Conservation (phyloP, 2,329 filamentous ascomycete genomes). For the Lachnum nothofagi region DNA sequence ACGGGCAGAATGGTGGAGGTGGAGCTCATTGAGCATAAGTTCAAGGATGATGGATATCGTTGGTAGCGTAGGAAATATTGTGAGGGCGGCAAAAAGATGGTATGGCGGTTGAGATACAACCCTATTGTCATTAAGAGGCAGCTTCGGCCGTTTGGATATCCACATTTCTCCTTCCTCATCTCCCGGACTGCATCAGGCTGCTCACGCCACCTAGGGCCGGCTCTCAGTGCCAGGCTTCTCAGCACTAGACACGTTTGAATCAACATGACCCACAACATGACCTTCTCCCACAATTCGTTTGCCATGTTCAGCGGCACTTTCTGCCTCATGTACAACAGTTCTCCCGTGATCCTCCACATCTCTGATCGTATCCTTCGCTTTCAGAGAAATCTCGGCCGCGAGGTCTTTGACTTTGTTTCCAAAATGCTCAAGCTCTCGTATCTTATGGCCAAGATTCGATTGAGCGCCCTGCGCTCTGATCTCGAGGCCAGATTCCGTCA, state of each 20-base stretch:
- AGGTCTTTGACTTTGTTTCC: slow-evolving; percentile 8
- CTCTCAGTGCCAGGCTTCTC: too few relatives aligned
- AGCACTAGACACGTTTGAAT: too few relatives aligned
- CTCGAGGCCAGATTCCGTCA: neutral
- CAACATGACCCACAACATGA: neutral
- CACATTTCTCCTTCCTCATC: too few relatives aligned
- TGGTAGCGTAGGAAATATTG: too few relatives aligned
- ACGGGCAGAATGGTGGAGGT: slow-evolving; percentile 30
- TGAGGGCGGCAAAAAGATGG: too few relatives aligned
- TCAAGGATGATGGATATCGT: slow-evolving; percentile 22
- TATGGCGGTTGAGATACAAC: too few relatives aligned
- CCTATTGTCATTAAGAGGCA: too few relatives aligned
- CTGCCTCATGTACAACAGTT: neutral
- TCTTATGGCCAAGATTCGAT: slow-evolving; percentile 1
- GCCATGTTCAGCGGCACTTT: neutral
- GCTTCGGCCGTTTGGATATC: too few relatives aligned
- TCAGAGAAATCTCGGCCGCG: slow-evolving; percentile 9
- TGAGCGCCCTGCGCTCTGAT: neutral
- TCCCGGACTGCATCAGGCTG: too few relatives aligned
- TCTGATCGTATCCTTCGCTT: neutral
- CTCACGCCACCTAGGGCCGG: too few relatives aligned
- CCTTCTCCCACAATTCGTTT: neutral
- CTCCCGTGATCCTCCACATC: neutral
- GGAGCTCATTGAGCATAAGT: slow-evolving; percentile 31
- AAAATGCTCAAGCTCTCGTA: slow-evolving; percentile 11